These are phyloP conservation scores for Priceomyces melissophilus DNA, from an alignment of 805 yeast genomes.

Conservation along the genomic window DNA sequence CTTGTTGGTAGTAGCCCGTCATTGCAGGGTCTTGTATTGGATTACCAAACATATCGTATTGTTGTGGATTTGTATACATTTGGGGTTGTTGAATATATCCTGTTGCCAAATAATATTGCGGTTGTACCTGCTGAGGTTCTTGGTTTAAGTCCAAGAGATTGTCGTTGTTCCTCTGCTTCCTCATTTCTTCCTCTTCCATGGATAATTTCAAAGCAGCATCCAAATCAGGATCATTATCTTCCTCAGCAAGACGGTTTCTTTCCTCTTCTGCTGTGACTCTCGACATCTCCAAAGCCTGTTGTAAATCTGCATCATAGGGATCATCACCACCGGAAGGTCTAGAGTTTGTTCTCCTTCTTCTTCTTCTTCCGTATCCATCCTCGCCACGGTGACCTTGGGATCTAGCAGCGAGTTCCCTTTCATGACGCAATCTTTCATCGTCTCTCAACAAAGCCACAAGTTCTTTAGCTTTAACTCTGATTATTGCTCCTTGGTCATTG, in stretches of 20 bases:
- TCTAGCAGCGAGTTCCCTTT: constrained; percentile 48
- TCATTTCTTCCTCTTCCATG: constrained; percentile 71
- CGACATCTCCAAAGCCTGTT: constrained; percentile 77
- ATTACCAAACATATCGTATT: constrained; percentile 64
- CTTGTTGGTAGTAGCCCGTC: constrained; percentile 51
- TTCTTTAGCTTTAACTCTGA: constrained; percentile 85
- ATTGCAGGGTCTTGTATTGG: constrained; percentile 54
- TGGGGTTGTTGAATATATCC: constrained; percentile 21
- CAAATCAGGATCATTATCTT: constrained; percentile 57
- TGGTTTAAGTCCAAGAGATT: constrained; percentile 56
- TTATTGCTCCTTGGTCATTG: constrained; percentile 82
- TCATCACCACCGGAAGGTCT: constrained; percentile 20
- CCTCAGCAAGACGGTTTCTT: constrained; percentile 49
- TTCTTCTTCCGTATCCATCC: constrained; percentile 23
- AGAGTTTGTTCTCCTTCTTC: constrained; percentile 21
- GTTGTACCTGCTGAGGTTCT: constrained; percentile 27
- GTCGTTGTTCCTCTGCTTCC: constrained; percentile 45
- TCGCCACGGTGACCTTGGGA: constrained; percentile 11
- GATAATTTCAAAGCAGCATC: constrained; percentile 68
- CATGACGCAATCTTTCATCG: constrained; percentile 74
- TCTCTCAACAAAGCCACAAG: constrained; percentile 75
- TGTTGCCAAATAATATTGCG: constrained; percentile 24
- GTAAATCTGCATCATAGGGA: constrained; percentile 71
- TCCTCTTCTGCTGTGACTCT: constrained; percentile 82
- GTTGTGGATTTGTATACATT: constrained; percentile 22